phyloP scores from a whole-genome alignment of 179 eudicot genomes.

The Heliamphora pulchella region DNA sequence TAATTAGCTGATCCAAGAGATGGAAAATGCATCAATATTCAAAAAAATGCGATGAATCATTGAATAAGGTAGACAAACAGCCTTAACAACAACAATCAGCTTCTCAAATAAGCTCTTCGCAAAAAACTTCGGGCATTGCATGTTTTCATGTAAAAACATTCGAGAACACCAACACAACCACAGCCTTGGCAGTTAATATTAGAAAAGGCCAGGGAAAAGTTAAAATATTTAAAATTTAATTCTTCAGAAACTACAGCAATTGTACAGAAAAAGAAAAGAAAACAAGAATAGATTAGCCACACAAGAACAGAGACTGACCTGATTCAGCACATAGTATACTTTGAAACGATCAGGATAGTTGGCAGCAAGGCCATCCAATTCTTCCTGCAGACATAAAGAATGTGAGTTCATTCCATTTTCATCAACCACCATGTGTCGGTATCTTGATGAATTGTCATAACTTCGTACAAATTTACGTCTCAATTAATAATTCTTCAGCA shows the following conservation, averaged over 20 bases:
- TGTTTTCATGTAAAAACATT: neutral
- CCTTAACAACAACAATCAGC: neutral
- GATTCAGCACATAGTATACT: conserved; percentile 68
- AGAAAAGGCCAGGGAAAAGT: neutral
- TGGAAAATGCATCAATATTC: neutral
- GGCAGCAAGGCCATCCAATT: conserved; percentile 58
- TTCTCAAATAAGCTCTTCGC: neutral
- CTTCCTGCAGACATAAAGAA: conserved; percentile 46
- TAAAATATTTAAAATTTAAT: neutral
- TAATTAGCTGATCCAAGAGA: neutral
- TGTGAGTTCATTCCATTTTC: neutral
- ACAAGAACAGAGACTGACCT: conserved; percentile 33
- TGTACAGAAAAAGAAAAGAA: neutral
- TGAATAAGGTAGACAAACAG: neutral
- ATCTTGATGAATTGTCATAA: neutral
- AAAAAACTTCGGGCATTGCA: neutral
- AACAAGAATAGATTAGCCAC: neutral
- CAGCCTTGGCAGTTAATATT: neutral
- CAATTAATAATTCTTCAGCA: neutral
- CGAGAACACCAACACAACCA: neutral
- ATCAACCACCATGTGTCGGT: neutral
- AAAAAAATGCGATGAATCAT: neutral
- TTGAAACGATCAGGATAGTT: conserved; percentile 66
- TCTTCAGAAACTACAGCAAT: neutral
- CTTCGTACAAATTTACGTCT: neutral